These are phyloP conservation scores for Oryza coarctata DNA, from an alignment of 176 grass and related monocot genomes.

Conservation along the genomic window DNA sequence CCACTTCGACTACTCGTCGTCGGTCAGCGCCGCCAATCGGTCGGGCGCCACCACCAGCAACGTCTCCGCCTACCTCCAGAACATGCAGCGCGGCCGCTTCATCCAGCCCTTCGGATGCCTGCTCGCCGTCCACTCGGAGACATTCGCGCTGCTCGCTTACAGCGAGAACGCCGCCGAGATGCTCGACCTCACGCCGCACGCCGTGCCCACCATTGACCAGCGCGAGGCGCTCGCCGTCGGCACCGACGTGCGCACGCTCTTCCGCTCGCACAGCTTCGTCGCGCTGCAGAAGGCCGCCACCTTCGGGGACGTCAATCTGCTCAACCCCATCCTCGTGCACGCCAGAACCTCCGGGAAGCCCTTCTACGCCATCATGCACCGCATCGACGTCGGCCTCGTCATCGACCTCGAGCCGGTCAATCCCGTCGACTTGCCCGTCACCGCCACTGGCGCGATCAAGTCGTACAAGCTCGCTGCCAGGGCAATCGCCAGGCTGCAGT, in stretches of 20 bases:
- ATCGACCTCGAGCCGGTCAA: conserved; percentile 91
- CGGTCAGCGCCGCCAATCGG: conserved; percentile 45
- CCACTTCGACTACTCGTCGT: conserved; percentile 73
- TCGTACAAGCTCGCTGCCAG: conserved; percentile 95
- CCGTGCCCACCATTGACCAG: conserved; percentile 91
- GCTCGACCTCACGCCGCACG: conserved; percentile 90
- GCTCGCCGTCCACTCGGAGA: conserved; percentile 68
- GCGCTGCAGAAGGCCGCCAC: conserved; percentile 84
- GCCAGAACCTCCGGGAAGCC: conserved; percentile 87
- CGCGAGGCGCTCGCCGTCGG: conserved; percentile 65
- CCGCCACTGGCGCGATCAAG: conserved; percentile 74
- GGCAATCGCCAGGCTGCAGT: conserved; percentile 88
- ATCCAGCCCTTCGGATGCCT: conserved; percentile 93
- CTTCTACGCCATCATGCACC: conserved; percentile 92
- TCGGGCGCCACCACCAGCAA: conserved; percentile 35
- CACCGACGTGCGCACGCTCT: conserved; percentile 66
- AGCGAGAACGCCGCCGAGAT: conserved; percentile 97
- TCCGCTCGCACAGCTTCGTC: conserved; percentile 63
- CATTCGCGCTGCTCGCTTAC: conserved; percentile 72
- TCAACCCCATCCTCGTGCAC: conserved; percentile 93
- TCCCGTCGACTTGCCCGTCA: conserved; percentile 74
- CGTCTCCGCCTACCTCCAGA: conserved; percentile 79
- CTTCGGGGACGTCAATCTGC: conserved; percentile 75
- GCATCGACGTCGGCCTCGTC: conserved; percentile 74
- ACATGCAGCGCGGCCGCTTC: conserved; percentile 71